Evolutionary conservation across 306 rosid species (phyloP), one percentile per base, ranked within the genome.

Genomic region (Psophocarpus tetragonolobus): DNA sequence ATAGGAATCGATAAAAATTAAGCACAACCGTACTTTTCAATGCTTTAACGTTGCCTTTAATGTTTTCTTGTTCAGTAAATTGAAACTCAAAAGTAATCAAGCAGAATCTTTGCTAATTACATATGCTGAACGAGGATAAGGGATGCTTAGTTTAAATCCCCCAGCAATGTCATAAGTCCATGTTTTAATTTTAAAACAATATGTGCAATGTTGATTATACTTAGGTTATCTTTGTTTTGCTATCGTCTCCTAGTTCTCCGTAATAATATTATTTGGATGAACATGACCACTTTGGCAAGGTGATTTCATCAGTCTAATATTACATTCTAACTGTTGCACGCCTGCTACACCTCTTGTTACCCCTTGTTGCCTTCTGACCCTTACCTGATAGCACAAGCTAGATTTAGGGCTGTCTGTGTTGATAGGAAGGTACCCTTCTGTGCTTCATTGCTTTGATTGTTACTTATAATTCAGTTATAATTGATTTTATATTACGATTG

Each of bases 291-390:
- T 85, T 51, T 65, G 70, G 74, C 76, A 54, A 48, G 74, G 76
- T 88, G 87, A 82, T 79, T 86, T 84, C 85, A 85, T 77, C 84
- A 82, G 44, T 73, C 11, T 85, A 90, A 84, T 82, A 84, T 78
- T 78, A 83, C 91, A 84, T 84, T 82, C 87, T 83, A 90, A 83
- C 91, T 72, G 80, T 87, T 84, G 15, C 71, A 60, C 30, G 44
- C 54, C 82, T 79, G 66, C 83, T 80, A 76, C 79, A 84, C 57
- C 83, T n/a, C n/a, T n/a, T n/a, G n/a, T n/a, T n/a, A n/a, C n/a
- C n/a, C n/a, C n/a, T n/a, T n/a, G n/a, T n/a, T n/a, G n/a, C n/a
- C n/a, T n/a, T n/a, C n/a, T n/a, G n/a, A n/a, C n/a, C n/a, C n/a
- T n/a, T n/a, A n/a, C n/a, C n/a, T n/a, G n/a, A n/a, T n/a, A n/a